Evolutionary conservation across 768 basidiomycete genomes (phyloP).

Genomic region (Termitomyces eurrhizus): DNA sequence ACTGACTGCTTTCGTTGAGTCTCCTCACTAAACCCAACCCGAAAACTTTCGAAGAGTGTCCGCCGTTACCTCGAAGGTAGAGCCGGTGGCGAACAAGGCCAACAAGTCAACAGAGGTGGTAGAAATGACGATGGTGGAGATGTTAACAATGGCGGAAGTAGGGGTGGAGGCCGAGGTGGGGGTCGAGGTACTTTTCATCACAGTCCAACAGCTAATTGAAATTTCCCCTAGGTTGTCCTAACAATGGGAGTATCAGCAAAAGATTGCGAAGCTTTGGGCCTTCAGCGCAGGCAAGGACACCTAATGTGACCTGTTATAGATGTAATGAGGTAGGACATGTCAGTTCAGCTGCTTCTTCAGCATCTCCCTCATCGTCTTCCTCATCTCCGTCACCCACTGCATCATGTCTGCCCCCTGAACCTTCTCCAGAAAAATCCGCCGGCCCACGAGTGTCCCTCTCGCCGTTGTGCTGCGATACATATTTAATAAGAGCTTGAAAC

Average conservation of each 20-base stretch:
- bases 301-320: slow-evolving; percentile 42
- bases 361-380: too few relatives aligned
- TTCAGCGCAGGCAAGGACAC: slow-evolving; percentile 22
- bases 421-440: too few relatives aligned
- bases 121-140: slow-evolving; percentile 33
- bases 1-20: background rate
- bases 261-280: slow-evolving; percentile 44
- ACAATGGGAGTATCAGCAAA: slow-evolving; percentile 32
- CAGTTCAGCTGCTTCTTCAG: too few relatives aligned
- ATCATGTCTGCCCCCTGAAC: too few relatives aligned
- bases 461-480: too few relatives aligned
- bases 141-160: slow-evolving; percentile 34
- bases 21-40: background rate
- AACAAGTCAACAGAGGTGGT: slow-evolving; percentile 24
- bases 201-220: background rate
- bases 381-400: too few relatives aligned
- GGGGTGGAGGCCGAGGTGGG: slow-evolving; percentile 30
- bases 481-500: too few relatives aligned
- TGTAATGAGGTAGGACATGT: slow-evolving; percentile 55
- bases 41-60: slow-evolving; percentile 50
- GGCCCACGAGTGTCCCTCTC: too few relatives aligned
- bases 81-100: background rate
- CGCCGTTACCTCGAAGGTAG: slow-evolving; percentile 41
- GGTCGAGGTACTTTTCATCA: slow-evolving; percentile 24
- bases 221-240: slow-evolving; percentile 45